A percentile compares a stretch with the other conserved stretches of the same genome.
These are phyloP conservation scores for Senna tora DNA, from an alignment of 306 rosid species.

Conservation along the genomic window DNA sequence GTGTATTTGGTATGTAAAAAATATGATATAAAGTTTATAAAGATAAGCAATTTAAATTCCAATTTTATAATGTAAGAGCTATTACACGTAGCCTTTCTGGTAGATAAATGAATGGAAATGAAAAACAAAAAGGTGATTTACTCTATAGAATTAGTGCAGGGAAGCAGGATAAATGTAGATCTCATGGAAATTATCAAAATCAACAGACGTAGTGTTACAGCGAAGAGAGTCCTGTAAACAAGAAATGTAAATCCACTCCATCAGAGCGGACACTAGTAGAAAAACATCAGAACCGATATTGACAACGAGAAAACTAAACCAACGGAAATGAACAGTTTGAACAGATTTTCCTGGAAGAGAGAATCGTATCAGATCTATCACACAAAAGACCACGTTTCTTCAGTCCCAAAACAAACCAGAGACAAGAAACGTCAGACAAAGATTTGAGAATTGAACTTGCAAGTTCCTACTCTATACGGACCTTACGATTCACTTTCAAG, in stretches of 20 bases:
- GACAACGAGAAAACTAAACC: conserved; percentile 23
- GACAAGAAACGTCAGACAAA: neutral
- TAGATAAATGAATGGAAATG: neutral
- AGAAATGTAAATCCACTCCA: conserved; percentile 14
- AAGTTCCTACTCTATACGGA: neutral
- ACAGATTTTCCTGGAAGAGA: neutral
- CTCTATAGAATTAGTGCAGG: neutral
- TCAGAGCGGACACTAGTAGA: conserved; percentile 5
- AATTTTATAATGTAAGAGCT: too few species aligned
- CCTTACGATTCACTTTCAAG: neutral
- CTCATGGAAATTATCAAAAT: neutral
- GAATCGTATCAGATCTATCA: conserved; percentile 32
- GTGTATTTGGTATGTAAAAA: too few species aligned
- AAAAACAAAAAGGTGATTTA: neutral
- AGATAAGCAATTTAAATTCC: too few species aligned
- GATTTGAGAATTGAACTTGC: conserved; percentile 12
- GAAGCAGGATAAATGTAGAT: neutral
- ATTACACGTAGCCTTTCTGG: neutral
- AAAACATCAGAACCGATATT: neutral
- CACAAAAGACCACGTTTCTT: conserved; percentile 6
- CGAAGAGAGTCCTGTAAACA: neutral
- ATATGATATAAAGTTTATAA: too few species aligned
- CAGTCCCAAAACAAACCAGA: neutral
- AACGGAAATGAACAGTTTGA: neutral
- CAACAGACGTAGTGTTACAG: neutral